These are phyloP conservation scores for Xylariales sp. DNA, from an alignment of 2,329 filamentous ascomycete species.

Conservation along the genomic window DNA sequence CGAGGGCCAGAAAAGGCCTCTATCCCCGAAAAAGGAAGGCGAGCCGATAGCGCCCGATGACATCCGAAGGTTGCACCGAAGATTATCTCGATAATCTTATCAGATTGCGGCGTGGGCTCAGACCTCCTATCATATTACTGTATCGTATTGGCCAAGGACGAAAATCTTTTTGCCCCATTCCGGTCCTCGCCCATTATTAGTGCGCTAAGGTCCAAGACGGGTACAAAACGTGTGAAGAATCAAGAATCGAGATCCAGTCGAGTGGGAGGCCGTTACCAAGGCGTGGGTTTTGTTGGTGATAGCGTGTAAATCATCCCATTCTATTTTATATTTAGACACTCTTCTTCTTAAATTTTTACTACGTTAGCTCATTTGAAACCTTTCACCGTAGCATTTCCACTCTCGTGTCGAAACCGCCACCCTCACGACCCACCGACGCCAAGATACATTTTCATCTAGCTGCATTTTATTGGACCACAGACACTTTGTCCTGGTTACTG, in stretches of 20 bases:
- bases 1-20: not conserved
- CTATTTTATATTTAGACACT: not conserved
- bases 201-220: not conserved
- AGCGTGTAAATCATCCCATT: not conserved
- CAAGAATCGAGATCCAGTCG: too few species aligned
- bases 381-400: not conserved
- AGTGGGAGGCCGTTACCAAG: too few species aligned
- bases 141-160: not conserved
- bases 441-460: not conserved
- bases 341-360: not conserved
- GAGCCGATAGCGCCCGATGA: slow-evolving; percentile 12
- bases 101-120: slow-evolving; percentile 2
- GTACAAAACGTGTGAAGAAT: too few species aligned
- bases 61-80: slow-evolving; percentile 6
- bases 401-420: not conserved
- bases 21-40: slow-evolving; percentile 1
- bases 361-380: not conserved
- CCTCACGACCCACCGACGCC: not conserved
- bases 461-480: not conserved
- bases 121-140: slow-evolving; percentile 3
- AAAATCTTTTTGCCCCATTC: not conserved
- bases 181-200: not conserved
- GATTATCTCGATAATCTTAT: slow-evolving; percentile 32
- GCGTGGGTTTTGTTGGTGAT: too few species aligned
- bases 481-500: too few species aligned